phyloP scores from a whole-genome alignment of 352 stramenopile genomes.

The Phytophthora hybrid region DNA sequence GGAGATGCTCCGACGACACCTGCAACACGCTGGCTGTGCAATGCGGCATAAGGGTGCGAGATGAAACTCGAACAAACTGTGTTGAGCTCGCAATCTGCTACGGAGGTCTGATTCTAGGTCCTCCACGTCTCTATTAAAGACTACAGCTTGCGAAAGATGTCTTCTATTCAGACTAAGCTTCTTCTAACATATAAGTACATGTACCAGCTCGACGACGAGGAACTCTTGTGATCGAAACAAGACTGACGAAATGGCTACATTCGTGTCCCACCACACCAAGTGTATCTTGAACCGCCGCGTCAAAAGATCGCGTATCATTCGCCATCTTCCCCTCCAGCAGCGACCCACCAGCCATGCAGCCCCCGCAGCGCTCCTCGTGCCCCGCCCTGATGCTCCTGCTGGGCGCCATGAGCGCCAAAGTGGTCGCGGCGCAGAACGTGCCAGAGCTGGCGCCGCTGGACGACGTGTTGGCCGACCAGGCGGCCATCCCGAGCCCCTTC shows the following conservation, averaged over 20 bases:
- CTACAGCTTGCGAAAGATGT: too few species aligned
- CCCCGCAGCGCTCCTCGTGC: background rate
- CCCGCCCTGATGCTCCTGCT: background rate
- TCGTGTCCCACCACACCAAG: background rate
- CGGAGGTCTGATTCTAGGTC: too few species aligned
- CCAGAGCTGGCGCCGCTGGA: slow-evolving; percentile 23
- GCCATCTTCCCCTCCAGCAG: background rate
- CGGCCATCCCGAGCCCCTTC: slow-evolving; percentile 18
- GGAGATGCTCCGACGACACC: too few species aligned
- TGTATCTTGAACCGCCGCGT: slow-evolving; percentile 23
- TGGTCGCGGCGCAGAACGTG: slow-evolving; percentile 3
- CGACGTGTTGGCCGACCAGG: slow-evolving; percentile 19
- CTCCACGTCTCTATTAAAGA: too few species aligned
- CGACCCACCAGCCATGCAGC: background rate
- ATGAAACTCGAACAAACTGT: too few species aligned
- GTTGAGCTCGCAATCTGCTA: too few species aligned
- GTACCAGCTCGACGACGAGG: too few species aligned
- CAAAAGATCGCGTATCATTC: slow-evolving; percentile 21
- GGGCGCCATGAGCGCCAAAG: background rate
- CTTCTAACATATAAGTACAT: too few species aligned
- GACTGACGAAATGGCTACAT: background rate
- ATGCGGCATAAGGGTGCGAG: too few species aligned
- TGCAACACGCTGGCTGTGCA: too few species aligned
- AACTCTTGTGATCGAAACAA: too few species aligned
- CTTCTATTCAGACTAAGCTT: too few species aligned